A percentile compares a stretch with the other conserved stretches of the same genome.
phyloP scores from a whole-genome alignment of 164 flowering plant genomes.

The Platanus orientalis region DNA sequence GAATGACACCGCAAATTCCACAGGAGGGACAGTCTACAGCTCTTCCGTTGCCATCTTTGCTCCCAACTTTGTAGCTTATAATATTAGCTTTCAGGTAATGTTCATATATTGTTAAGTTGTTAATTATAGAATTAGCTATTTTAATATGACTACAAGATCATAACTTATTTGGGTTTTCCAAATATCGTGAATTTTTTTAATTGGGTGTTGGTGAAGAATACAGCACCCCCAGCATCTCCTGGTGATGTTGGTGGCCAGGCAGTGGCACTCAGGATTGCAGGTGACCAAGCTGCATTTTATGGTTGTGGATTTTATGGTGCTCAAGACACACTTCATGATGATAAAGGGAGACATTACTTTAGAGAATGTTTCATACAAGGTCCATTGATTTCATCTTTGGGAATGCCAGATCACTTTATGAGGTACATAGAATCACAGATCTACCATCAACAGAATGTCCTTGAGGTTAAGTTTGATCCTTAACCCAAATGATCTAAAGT shows the following conservation, averaged over 20 bases:
- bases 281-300: constrained; percentile 75
- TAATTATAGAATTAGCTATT: no score
- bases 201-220: constrained; percentile 40
- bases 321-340: constrained; percentile 80
- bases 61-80: constrained; percentile 59
- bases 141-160: not conserved
- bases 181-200: not conserved
- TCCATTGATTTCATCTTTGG: constrained; percentile 89
- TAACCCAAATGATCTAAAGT: no score
- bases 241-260: constrained; percentile 73
- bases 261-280: constrained; percentile 61
- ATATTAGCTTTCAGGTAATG: constrained; percentile 74
- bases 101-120: no score
- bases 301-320: constrained; percentile 87
- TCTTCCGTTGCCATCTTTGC: constrained; percentile 55
- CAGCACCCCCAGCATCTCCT: constrained; percentile 62
- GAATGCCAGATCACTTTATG: constrained; percentile 55
- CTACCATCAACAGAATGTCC: no score
- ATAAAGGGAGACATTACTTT: constrained; percentile 64
- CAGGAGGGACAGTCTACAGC: constrained; percentile 66
- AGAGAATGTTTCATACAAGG: constrained; percentile 69
- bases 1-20: constrained; percentile 86
- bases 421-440: no score
- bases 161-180: no score
- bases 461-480: no score